Evolutionary conservation across 2,329 filamentous ascomycete species (phyloP), one percentile per base, ranked within the genome.

Genomic region (Exophiala oligosperma): DNA sequence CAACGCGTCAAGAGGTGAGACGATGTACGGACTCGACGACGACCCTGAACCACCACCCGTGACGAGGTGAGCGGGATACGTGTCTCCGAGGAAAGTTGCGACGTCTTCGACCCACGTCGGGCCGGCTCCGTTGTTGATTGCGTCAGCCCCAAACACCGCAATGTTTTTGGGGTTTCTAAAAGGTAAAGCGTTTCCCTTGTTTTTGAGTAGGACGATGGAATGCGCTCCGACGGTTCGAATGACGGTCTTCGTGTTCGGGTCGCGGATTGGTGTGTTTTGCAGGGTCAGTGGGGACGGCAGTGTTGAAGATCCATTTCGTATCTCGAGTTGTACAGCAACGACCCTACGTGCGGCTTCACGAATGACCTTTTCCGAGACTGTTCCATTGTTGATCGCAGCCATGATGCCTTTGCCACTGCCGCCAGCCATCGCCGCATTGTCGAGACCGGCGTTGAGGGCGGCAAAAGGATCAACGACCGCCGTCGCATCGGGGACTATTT

Each of bases 61-160:
- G 8, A 61, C 49, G 7, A 59, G 38, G 11, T 48, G 44, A 7
- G 44, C 14, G 12, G 44, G 44, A 14, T 12, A 48, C 4, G 4
- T 28, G 7, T 28, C 26, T 28, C 26, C 26, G 7, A 28, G 26
- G 26, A 28, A 28, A 28, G 4, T 28, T 4, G 26, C 26, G 7
- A 28, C 26, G 26, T 28, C 26, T 28, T 28, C 26, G 26, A 4
- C 26, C 26, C 26, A 28, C 7, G 26, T 28, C 26, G 26, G 26
- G 26, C 26, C 26, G 7, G 26, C 26, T 12, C 44, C 44, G 23
- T 14, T 17, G 44, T 48, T 48, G 14, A 24, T 72, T 66, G 24
- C 79, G 71, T 85, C 85, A 67, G 87, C 88, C 26, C 85, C 82
- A 65, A 83, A 86, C n/a, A 88, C 64, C 1, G 84, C 83, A 44